phyloP scores from a whole-genome alignment of 129 eudicot genomes.

The Flaveria ramosissima region DNA sequence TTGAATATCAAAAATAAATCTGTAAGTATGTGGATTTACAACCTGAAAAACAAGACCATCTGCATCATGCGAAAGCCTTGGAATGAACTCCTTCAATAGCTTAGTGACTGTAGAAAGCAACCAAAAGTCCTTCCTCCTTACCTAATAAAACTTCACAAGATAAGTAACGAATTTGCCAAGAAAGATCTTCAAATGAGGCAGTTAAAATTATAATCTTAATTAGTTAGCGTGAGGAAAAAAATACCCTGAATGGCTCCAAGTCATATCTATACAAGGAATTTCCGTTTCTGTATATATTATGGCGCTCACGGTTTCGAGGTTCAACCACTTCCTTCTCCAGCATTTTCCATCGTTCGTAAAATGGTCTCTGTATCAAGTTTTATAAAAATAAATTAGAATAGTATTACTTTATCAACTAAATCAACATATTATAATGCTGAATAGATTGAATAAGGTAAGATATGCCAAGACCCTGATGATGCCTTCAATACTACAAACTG shows the following conservation, averaged over 20 bases:
- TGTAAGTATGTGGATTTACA: conserved; percentile 12
- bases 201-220: conserved; percentile 2
- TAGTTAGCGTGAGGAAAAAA: conserved; percentile 3
- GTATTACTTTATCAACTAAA: neutral
- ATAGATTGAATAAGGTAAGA: conserved; percentile 13
- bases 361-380: conserved; percentile 68
- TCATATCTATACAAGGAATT: conserved; percentile 89
- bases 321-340: conserved; percentile 95
- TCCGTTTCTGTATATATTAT: conserved; percentile 47
- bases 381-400: neutral
- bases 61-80: conserved; percentile 92
- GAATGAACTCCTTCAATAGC: conserved; percentile 90
- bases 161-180: conserved; percentile 28
- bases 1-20: neutral
- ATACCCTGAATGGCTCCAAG: conserved; percentile 95
- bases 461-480: neutral
- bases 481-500: too few species aligned
- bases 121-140: conserved; percentile 99
- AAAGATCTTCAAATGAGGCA: neutral
- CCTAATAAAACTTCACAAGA: conserved; percentile 49
- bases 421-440: conserved; percentile 14
- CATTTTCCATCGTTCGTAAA: conserved; percentile 96
- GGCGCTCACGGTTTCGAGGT: conserved; percentile 84
- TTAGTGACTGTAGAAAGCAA: conserved; percentile 87
- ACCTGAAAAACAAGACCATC: conserved; percentile 99